Evolutionary conservation across 2,329 filamentous ascomycete genomes (phyloP).

Genomic region (Trichoderma semiorbis): DNA sequence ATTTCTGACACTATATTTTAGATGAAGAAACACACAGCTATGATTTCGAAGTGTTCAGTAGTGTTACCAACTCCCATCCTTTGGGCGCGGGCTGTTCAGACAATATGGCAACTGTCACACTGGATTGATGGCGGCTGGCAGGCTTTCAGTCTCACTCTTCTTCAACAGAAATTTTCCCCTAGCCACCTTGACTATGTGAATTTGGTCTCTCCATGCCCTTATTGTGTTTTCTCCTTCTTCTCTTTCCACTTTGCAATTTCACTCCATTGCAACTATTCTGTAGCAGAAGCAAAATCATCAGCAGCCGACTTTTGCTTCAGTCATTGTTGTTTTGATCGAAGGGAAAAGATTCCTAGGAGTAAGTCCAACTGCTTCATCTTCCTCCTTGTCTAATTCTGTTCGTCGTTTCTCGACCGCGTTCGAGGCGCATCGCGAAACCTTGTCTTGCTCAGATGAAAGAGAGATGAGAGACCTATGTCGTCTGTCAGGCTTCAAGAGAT

Average conservation of each 20-base stretch:
- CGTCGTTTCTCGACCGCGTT: neutral
- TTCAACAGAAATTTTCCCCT: neutral
- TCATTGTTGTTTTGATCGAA: neutral
- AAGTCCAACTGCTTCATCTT: neutral
- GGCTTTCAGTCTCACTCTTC: neutral
- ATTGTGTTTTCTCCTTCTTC: neutral
- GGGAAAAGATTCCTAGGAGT: neutral
- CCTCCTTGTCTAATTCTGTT: neutral
- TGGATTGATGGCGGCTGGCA: neutral
- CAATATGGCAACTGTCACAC: neutral
- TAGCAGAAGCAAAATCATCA: neutral
- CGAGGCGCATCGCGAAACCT: neutral
- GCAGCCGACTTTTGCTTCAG: neutral
- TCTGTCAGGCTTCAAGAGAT: neutral
- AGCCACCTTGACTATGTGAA: too few species aligned
- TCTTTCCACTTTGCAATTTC: neutral
- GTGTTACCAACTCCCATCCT: neutral
- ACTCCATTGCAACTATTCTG: neutral
- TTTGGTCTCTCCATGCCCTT: neutral
- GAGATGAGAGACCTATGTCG: neutral
- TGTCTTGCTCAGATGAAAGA: neutral
- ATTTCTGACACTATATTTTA: neutral
- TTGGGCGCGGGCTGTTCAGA: neutral
- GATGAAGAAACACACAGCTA: neutral
- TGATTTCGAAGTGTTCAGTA: neutral